A percentile compares a stretch with the other conserved stretches of the same genome.
These are phyloP conservation scores for Colletotrichum agaves DNA, from an alignment of 2,329 filamentous ascomycete genomes.

Conservation along the genomic window DNA sequence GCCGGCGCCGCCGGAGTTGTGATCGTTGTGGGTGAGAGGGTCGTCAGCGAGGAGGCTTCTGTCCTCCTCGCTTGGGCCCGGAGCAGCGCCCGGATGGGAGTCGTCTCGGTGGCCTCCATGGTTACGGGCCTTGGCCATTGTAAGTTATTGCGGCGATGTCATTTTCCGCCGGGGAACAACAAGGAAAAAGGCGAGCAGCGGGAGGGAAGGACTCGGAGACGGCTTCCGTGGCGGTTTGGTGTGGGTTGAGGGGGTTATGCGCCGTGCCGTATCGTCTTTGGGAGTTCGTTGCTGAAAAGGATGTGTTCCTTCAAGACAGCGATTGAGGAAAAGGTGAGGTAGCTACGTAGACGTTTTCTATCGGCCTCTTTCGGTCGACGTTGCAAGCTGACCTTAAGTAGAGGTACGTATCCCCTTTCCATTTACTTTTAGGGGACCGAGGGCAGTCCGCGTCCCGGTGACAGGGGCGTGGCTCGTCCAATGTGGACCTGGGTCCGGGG, in stretches of 20 bases:
- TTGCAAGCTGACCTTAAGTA: slow-evolving; percentile 32
- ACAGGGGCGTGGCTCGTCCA: slow-evolving; percentile 8
- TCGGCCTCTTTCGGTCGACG: slow-evolving; percentile 28
- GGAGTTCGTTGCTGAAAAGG: neutral
- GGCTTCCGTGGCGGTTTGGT: neutral
- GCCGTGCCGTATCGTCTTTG: neutral
- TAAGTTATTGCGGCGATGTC: slow-evolving; percentile 40
- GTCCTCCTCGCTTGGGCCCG: slow-evolving; percentile 39
- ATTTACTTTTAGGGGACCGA: slow-evolving; percentile 18
- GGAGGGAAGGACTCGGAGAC: neutral
- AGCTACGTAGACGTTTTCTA: slow-evolving; percentile 10
- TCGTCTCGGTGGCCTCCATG: slow-evolving; percentile 37
- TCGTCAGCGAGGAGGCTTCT: slow-evolving; percentile 40
- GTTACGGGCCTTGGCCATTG: slow-evolving; percentile 39
- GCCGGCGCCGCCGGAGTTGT: slow-evolving; percentile 5
- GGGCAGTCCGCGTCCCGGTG: slow-evolving; percentile 23
- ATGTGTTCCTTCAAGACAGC: neutral
- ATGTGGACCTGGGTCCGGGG: neutral
- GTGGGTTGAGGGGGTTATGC: neutral
- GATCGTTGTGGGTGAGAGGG: slow-evolving; percentile 38
- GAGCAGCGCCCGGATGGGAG: slow-evolving; percentile 33
- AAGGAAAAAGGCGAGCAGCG: neutral
- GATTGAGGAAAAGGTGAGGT: neutral
- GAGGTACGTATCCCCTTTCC: slow-evolving; percentile 21
- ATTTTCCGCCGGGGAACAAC: slow-evolving; percentile 31